Conservation (phyloP, 2,329 filamentous ascomycete species). For the Hymenoscyphus fructigenus region DNA sequence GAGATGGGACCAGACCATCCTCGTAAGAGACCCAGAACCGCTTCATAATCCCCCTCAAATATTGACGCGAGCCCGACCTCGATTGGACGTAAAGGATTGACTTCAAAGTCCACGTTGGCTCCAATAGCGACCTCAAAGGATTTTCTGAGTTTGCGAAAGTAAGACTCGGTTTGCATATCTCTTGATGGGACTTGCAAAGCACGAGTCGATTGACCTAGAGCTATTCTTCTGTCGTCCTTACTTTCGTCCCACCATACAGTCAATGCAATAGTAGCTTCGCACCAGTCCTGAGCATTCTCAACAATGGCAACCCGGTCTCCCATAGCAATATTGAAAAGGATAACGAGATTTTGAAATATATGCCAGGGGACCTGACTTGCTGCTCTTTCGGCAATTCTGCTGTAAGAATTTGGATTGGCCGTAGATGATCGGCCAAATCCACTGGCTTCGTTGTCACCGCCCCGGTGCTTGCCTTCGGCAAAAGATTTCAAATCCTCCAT, state of each 20-base stretch:
- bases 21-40: constrained; percentile 70
- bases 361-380: constrained; percentile 87
- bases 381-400: constrained; percentile 67
- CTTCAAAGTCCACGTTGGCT: constrained; percentile 67
- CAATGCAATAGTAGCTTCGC: constrained; percentile 80
- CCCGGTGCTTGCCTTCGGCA: constrained; percentile 68
- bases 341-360: constrained; percentile 80
- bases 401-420: constrained; percentile 58
- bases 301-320: constrained; percentile 76
- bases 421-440: constrained; percentile 43
- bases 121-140: constrained; percentile 66
- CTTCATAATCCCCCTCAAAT: constrained; percentile 79
- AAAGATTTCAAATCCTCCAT: constrained; percentile 72
- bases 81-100: constrained; percentile 72
- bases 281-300: constrained; percentile 81
- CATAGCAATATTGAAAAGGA: constrained; percentile 77
- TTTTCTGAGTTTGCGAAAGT: constrained; percentile 69
- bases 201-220: constrained; percentile 29
- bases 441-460: constrained; percentile 39
- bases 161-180: constrained; percentile 57
- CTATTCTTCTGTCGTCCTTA: constrained; percentile 48
- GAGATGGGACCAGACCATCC: constrained; percentile 80
- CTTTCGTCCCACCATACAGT: constrained; percentile 91
- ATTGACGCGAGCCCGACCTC: constrained; percentile 81
- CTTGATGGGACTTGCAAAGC: constrained; percentile 36